Conservation (phyloP, 495 filamentous ascomycete species). For the Cercophora samala region DNA sequence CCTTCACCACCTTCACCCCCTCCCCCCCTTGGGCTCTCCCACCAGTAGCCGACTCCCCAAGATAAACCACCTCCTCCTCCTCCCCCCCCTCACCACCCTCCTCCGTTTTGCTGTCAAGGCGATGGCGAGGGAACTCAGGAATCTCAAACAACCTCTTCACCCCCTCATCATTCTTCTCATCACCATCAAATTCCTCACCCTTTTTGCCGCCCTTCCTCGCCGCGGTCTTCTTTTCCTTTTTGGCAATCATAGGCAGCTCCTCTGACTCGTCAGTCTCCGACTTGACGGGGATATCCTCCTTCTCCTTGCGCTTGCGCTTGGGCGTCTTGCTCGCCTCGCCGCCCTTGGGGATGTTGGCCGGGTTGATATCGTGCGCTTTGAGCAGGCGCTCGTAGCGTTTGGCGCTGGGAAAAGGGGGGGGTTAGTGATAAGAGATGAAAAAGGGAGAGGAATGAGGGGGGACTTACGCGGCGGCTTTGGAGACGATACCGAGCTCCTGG, state of each 20-base stretch:
- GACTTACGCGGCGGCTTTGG: constrained; percentile 66
- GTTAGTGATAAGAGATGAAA: background rate
- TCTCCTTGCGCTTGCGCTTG: constrained; percentile 12
- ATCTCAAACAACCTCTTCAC: background rate
- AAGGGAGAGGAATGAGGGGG: constrained; percentile 4
- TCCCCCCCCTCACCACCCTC: background rate
- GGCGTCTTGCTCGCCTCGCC: background rate
- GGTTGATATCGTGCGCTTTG: constrained; percentile 51
- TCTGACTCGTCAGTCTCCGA: constrained; percentile 12
- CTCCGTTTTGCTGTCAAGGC: background rate
- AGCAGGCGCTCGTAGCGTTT: constrained; percentile 65
- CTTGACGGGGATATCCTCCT: constrained; percentile 8
- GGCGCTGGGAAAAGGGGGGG: constrained; percentile 40
- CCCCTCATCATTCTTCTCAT: background rate
- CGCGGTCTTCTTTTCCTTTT: constrained; percentile 10
- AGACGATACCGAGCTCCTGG: constrained; percentile 58
- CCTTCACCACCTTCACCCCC: background rate
- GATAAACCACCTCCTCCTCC: background rate
- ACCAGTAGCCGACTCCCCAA: background rate
- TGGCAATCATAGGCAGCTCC: constrained; percentile 1
- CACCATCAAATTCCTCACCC: background rate
- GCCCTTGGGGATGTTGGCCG: background rate
- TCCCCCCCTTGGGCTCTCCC: background rate
- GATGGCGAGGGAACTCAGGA: background rate
- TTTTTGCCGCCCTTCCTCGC: background rate